A percentile compares a stretch with the other conserved stretches of the same genome.
Evolutionary conservation across 139 green algal genomes (phyloP).

Genomic region (Picochlorum sp.): DNA sequence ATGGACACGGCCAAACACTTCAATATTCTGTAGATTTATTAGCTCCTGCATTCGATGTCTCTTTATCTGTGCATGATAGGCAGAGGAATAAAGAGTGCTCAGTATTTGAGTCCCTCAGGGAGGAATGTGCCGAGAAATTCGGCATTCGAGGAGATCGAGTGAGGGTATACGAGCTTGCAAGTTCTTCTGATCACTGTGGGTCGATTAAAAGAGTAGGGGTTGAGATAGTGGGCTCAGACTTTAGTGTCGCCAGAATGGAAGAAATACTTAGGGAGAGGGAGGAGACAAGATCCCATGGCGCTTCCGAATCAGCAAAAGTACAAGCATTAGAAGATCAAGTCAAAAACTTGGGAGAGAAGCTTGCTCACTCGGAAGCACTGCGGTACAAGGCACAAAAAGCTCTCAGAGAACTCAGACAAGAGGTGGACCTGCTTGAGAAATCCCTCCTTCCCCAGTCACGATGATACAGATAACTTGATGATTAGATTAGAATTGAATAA

Average conservation of each 20-base stretch:
- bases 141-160: not conserved
- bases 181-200: not conserved
- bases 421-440: not conserved
- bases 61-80: not conserved
- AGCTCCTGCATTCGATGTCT: not conserved
- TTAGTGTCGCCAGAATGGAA: conserved; percentile 21
- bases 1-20: no score
- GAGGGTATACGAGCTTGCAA: not conserved
- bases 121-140: not conserved
- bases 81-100: not conserved
- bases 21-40: not conserved
- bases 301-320: not conserved
- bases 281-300: not conserved
- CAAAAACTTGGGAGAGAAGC: conserved; percentile 1
- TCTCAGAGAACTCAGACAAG: conserved; percentile 16
- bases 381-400: conserved; percentile 9
- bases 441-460: no score
- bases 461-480: no score
- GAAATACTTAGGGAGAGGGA: conserved; percentile 11
- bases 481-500: no score
- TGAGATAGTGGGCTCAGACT: conserved; percentile 10
- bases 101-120: not conserved
- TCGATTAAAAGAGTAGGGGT: not conserved
- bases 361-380: conserved; percentile 20
- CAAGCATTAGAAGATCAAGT: conserved; percentile 3